Conservation (phyloP, 345 rosid species). For the Lagerstroemia speciosa region DNA sequence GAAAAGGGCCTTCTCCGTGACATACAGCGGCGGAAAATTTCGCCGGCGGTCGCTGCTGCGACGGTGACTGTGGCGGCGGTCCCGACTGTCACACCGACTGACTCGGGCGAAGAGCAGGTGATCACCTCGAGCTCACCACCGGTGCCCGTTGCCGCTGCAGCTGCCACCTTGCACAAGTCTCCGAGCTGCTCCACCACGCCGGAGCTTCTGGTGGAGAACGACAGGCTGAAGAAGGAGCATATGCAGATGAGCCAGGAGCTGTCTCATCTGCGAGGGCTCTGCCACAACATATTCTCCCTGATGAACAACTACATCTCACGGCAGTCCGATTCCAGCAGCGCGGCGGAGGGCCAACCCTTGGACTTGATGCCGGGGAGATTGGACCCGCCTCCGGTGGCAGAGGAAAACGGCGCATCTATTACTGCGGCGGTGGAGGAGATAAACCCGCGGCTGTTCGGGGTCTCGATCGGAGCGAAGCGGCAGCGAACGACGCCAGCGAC, state of each 20-base stretch:
- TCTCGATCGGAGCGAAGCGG: slow-evolving; percentile 71
- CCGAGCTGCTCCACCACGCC: slow-evolving; percentile 65
- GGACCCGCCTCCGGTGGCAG: slow-evolving; percentile 8
- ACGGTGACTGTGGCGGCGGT: slow-evolving; percentile 26
- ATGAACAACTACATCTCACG: slow-evolving; percentile 54
- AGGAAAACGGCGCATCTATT: slow-evolving; percentile 9
- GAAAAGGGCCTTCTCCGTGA: slow-evolving; percentile 70
- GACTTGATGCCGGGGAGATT: slow-evolving; percentile 35
- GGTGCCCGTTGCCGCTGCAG: slow-evolving; percentile 28
- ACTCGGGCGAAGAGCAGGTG: slow-evolving; percentile 75
- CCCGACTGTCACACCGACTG: slow-evolving; percentile 41
- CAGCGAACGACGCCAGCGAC: slow-evolving; percentile 17
- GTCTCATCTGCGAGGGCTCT: slow-evolving; percentile 54
- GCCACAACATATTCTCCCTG: slow-evolving; percentile 44
- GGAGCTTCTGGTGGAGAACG: slow-evolving; percentile 79
- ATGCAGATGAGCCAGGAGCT: slow-evolving; percentile 55
- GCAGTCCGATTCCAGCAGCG: slow-evolving; percentile 23
- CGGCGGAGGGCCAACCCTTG: slow-evolving; percentile 34
- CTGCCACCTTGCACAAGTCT: slow-evolving; percentile 19
- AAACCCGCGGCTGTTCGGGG: slow-evolving; percentile 74
- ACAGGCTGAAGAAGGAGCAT: slow-evolving; percentile 65
- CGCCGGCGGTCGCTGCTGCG: slow-evolving; percentile 24
- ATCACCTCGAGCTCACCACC: slow-evolving; percentile 65
- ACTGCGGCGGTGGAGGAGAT: slow-evolving; percentile 21
- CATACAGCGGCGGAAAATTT: slow-evolving; percentile 78